Percentiles rank a stretch among this genome's conserved stretches.
Evolutionary conservation across 2,329 filamentous ascomycete species (phyloP).

Genomic region (Ceratocystis albifundus): DNA sequence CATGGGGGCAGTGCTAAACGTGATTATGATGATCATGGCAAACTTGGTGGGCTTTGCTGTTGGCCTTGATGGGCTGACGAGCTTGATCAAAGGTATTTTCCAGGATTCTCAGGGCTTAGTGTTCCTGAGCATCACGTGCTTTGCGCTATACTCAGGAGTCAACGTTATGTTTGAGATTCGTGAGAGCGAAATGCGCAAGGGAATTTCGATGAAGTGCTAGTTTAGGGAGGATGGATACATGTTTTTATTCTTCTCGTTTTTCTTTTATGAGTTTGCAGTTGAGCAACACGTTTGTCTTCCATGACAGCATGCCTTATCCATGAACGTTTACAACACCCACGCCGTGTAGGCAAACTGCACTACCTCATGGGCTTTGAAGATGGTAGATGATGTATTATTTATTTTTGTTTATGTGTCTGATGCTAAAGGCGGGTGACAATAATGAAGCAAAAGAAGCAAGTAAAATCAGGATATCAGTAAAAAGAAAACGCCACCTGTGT

Average conservation of each 20-base stretch:
- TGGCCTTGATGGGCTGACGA: constrained; percentile 74
- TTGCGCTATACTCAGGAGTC: constrained; percentile 67
- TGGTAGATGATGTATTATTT: background rate
- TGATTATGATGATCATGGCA: constrained; percentile 90
- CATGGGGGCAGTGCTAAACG: constrained; percentile 67
- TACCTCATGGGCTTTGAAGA: background rate
- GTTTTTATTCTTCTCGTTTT: background rate
- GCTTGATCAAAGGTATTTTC: constrained; percentile 62
- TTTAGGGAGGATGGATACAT: background rate
- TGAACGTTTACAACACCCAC: background rate
- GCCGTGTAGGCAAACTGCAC: too few species aligned
- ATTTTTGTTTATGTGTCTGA: background rate
- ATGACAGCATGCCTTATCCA: background rate
- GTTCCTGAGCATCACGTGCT: constrained; percentile 61
- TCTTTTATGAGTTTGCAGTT: background rate
- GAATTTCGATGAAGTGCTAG: constrained; percentile 62
- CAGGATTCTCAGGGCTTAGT: constrained; percentile 58
- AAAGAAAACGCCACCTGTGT: background rate
- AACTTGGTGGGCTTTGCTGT: constrained; percentile 94
- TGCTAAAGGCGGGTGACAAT: background rate
- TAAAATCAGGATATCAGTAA: constrained; percentile 1
- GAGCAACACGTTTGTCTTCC: background rate
- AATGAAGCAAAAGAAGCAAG: background rate
- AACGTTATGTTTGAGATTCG: constrained; percentile 96
- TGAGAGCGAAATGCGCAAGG: constrained; percentile 69